A percentile compares a stretch with the other conserved stretches of the same genome.
Conservation (phyloP, 305 asterid genomes). For the Solanum hybrid region DNA sequence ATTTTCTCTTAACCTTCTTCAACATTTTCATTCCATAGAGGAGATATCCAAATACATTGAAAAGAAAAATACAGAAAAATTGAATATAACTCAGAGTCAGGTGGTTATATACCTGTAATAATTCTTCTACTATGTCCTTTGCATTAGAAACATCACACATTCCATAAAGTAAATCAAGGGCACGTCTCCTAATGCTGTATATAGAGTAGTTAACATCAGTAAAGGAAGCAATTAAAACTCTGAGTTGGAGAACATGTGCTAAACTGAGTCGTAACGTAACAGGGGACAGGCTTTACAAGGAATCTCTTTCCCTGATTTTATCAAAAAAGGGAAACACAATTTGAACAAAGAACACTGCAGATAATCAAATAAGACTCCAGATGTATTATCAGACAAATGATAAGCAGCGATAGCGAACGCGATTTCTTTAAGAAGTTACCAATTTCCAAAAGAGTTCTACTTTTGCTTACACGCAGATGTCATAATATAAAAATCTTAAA, state of each 20-base stretch:
- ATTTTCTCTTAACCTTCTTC: neutral
- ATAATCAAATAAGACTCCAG: neutral
- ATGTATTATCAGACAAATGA: neutral
- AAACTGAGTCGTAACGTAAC: neutral
- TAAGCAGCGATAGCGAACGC: neutral
- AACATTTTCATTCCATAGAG: neutral
- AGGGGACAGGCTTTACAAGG: neutral
- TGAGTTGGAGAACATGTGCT: neutral
- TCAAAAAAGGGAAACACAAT: neutral
- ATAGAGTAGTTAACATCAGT: conserved; percentile 6
- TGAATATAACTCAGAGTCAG: neutral
- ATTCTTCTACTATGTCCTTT: conserved; percentile 98
- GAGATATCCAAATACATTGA: neutral
- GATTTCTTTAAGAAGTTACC: neutral
- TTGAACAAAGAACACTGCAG: neutral
- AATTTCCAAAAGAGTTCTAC: neutral
- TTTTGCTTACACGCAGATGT: neutral
- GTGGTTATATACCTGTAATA: conserved; percentile 61
- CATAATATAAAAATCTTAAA: neutral
- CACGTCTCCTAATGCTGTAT: conserved; percentile 94
- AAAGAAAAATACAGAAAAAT: neutral
- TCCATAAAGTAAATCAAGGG: conserved; percentile 97
- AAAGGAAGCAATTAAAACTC: neutral
- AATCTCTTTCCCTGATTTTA: neutral
- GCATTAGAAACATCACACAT: conserved; percentile 99